A percentile compares a stretch with the other conserved stretches of the same genome.
phyloP scores from a whole-genome alignment of 371 early-diverging fungal species.

The Mucor piriformis region DNA sequence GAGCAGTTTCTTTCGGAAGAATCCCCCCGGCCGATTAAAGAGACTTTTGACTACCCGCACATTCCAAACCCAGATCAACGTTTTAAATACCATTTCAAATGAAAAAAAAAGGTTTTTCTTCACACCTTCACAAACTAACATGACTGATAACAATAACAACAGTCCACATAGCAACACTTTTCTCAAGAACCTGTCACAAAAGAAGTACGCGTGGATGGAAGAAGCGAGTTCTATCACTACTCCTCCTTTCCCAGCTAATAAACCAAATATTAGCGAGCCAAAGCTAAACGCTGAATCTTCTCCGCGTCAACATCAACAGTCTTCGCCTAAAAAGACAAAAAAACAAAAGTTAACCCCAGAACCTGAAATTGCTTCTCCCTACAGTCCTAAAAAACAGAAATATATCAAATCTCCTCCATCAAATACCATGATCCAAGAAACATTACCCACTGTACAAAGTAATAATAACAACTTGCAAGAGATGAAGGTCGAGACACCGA shows the following conservation, averaged over 20 bases:
- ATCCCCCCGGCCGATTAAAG: too few relatives aligned
- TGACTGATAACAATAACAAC: constrained; percentile 10
- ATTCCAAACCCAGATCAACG: too few relatives aligned
- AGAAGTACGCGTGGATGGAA: constrained; percentile 59
- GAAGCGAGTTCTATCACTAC: constrained; percentile 23
- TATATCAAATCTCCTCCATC: background rate
- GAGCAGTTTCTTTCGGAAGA: too few relatives aligned
- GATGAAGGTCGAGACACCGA: background rate
- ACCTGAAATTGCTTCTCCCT: background rate
- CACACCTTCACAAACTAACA: background rate
- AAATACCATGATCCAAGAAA: constrained; percentile 1
- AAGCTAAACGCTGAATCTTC: background rate
- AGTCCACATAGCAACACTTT: constrained; percentile 33
- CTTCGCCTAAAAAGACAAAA: background rate
- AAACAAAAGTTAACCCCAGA: background rate
- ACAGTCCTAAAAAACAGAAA: background rate
- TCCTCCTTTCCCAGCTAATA: constrained; percentile 1
- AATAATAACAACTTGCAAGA: background rate
- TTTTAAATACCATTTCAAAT: background rate
- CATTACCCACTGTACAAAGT: background rate
- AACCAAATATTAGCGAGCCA: background rate
- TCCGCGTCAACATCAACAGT: background rate
- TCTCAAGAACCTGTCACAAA: constrained; percentile 50
- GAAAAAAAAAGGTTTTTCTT: background rate
- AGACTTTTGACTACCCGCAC: too few relatives aligned